Evolutionary conservation across 2,329 filamentous ascomycete genomes (phyloP).

Genomic region (Arachnomyces sp.): DNA sequence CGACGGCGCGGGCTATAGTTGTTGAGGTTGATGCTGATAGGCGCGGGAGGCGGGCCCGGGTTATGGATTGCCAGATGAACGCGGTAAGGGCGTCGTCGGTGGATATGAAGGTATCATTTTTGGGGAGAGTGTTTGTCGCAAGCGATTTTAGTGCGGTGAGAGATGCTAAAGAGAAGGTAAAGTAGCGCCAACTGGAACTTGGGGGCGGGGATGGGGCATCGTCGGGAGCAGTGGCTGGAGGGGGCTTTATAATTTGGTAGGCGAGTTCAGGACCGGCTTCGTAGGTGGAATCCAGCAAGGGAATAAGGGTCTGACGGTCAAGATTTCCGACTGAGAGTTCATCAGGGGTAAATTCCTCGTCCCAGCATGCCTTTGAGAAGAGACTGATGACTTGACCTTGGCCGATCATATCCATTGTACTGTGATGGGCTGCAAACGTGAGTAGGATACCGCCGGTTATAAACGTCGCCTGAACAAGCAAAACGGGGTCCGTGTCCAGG

Average conservation of each 20-base stretch:
- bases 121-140: constrained; percentile 20
- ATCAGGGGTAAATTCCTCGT: constrained; percentile 37
- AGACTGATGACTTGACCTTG: constrained; percentile 40
- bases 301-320: constrained; percentile 29
- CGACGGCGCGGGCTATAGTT: constrained; percentile 42
- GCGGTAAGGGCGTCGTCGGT: constrained; percentile 48
- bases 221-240: constrained; percentile 6
- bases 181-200: constrained; percentile 37
- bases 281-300: constrained; percentile 31
- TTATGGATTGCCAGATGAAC: constrained; percentile 43
- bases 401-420: constrained; percentile 45
- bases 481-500: constrained; percentile 29
- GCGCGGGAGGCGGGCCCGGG: constrained; percentile 33
- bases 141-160: constrained; percentile 35
- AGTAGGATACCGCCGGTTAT: constrained; percentile 44
- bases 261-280: constrained; percentile 27
- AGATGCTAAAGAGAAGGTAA: constrained; percentile 33
- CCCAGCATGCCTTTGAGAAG: constrained; percentile 42
- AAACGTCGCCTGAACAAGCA: constrained; percentile 42
- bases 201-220: constrained; percentile 12
- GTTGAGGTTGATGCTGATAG: constrained; percentile 18
- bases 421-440: constrained; percentile 42
- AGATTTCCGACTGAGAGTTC: constrained; percentile 40
- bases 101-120: constrained; percentile 33
- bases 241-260: constrained; percentile 20